Evolutionary conservation across 1,284 basidiomycete genomes (phyloP).

Genomic region (Cryptococcus hybrid): DNA sequence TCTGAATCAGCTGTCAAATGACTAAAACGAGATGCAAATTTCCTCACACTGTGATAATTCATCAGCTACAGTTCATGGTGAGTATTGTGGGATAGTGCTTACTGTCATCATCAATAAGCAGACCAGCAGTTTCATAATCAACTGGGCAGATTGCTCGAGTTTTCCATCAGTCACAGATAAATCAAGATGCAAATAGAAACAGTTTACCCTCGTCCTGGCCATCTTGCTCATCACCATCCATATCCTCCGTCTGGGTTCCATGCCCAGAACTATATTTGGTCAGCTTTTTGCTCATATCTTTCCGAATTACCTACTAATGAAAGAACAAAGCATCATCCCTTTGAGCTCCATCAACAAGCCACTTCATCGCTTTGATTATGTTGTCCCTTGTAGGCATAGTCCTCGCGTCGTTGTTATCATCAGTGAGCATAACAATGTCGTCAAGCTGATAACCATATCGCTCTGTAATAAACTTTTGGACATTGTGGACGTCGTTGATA

Average conservation of each 20-base stretch:
- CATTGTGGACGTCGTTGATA: conserved; percentile 82
- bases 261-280: conserved; percentile 59
- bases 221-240: conserved; percentile 62
- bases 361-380: conserved; percentile 81
- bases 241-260: conserved; percentile 72
- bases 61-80: background rate
- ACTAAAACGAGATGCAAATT: background rate
- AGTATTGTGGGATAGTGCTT: conserved; percentile 7
- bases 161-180: background rate
- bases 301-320: conserved; percentile 63
- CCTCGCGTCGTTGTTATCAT: conserved; percentile 64
- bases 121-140: conserved; percentile 67
- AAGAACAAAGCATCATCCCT: conserved; percentile 89
- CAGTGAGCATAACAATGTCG: conserved; percentile 85
- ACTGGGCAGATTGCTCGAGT: conserved; percentile 74
- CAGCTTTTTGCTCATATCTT: conserved; percentile 1
- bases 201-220: conserved; percentile 57
- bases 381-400: conserved; percentile 74
- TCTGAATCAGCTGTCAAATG: background rate
- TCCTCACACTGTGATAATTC: conserved; percentile 15
- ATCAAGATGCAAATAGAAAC: too few relatives aligned
- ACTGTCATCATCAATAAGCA: conserved; percentile 81
- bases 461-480: conserved; percentile 65
- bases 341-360: conserved; percentile 76
- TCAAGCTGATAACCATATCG: conserved; percentile 68